Evolutionary conservation across 129 eudicot genomes (phyloP).

Genomic region (Pseudognaphalium luteoalbum): DNA sequence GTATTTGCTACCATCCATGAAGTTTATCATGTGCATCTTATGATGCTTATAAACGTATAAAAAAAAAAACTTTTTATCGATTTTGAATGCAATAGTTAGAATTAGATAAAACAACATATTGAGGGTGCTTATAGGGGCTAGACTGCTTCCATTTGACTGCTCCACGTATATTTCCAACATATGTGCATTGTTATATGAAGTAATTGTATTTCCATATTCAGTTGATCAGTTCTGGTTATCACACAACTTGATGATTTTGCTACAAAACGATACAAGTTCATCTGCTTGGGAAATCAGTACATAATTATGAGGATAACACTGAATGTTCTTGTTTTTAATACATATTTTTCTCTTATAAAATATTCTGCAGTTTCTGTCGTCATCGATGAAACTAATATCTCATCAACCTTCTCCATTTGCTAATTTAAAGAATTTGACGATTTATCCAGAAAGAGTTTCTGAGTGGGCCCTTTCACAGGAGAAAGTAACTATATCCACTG

Average conservation of each 20-base stretch:
- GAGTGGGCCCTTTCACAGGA: not conserved
- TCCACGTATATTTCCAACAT: too few species aligned
- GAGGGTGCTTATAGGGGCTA: too few species aligned
- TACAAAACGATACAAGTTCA: too few species aligned
- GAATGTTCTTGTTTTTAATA: not conserved
- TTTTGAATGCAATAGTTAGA: not conserved
- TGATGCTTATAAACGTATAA: not conserved
- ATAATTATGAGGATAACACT: too few species aligned
- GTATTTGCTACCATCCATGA: not conserved
- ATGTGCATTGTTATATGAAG: too few species aligned
- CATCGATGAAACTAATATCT: constrained; percentile 1
- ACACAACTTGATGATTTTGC: too few species aligned
- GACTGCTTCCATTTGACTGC: too few species aligned
- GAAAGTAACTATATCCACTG: not conserved
- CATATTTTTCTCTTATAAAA: not conserved
- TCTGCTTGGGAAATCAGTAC: too few species aligned
- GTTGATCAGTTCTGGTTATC: too few species aligned
- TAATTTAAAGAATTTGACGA: not conserved
- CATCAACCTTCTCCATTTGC: constrained; percentile 10
- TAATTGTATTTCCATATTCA: too few species aligned
- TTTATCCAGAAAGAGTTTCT: not conserved
- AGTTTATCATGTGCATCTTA: not conserved
- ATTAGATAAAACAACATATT: too few species aligned
- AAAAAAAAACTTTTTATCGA: not conserved
- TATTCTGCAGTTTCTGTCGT: constrained; percentile 16